phyloP scores from a whole-genome alignment of 2,329 filamentous ascomycete species.

The Coniochaeta hoffmannii region DNA sequence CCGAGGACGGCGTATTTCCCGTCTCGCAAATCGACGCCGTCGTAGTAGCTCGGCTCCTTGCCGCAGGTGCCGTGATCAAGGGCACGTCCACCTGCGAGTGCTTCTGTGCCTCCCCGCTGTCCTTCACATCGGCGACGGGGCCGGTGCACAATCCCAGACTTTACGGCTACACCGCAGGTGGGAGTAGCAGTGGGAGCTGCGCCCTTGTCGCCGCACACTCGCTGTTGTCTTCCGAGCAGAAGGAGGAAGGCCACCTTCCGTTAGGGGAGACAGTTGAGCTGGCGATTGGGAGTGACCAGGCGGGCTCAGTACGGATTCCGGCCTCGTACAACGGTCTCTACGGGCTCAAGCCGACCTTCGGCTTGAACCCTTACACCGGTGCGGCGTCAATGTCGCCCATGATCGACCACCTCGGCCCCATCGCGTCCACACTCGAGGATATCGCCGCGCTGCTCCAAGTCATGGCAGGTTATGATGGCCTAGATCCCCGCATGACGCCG shows the following conservation, averaged over 20 bases:
- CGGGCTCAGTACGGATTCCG: constrained; percentile 27
- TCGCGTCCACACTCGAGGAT: constrained; percentile 31
- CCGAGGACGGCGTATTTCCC: constrained; percentile 8
- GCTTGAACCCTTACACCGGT: constrained; percentile 34
- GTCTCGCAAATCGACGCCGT: constrained; percentile 15
- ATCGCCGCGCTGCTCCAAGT: constrained; percentile 28
- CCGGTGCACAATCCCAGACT: constrained; percentile 20
- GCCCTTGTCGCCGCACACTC: constrained; percentile 18
- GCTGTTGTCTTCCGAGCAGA: background rate
- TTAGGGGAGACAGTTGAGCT: constrained; percentile 14
- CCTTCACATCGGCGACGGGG: constrained; percentile 19
- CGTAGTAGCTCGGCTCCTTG: constrained; percentile 16
- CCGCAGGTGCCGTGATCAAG: constrained; percentile 16
- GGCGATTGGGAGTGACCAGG: constrained; percentile 26
- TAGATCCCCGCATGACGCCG: constrained; percentile 33
- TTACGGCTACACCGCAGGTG: constrained; percentile 18
- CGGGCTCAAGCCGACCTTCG: constrained; percentile 37
- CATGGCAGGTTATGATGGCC: constrained; percentile 35
- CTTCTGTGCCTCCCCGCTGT: constrained; percentile 20
- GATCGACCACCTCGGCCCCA: constrained; percentile 37
- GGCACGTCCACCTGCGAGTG: constrained; percentile 22
- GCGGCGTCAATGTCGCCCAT: constrained; percentile 29
- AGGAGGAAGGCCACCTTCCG: background rate
- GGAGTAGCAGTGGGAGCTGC: constrained; percentile 24
- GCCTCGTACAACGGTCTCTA: constrained; percentile 29